phyloP scores from a whole-genome alignment of 2,329 filamentous ascomycete genomes.

The Pseudocercospora fijiensis region DNA sequence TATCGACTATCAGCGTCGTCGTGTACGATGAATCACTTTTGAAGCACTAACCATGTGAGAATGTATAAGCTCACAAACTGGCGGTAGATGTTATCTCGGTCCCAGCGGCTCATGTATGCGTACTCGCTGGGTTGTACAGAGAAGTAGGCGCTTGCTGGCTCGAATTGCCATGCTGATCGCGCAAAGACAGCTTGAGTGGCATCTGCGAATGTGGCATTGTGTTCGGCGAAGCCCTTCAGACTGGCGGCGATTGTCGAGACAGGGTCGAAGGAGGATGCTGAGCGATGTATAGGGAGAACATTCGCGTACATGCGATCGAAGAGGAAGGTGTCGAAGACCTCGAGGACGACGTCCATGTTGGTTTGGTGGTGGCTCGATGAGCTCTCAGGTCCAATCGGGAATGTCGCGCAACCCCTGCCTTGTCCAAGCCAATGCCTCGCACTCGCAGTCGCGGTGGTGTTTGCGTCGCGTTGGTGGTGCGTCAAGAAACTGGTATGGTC shows the following conservation, averaged over 20 bases:
- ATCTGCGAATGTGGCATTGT: constrained; percentile 52
- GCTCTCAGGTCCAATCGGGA: constrained; percentile 11
- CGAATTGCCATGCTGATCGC: constrained; percentile 55
- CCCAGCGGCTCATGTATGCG: constrained; percentile 75
- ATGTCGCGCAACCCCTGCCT: neutral
- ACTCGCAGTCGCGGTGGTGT: neutral
- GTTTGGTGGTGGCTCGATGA: constrained; percentile 34
- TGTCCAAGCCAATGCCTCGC: constrained; percentile 5
- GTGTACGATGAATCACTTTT: neutral
- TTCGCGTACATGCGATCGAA: constrained; percentile 77
- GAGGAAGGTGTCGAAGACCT: constrained; percentile 76
- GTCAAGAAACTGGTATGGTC: neutral
- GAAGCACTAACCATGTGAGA: constrained; percentile 72
- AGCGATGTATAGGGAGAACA: constrained; percentile 59
- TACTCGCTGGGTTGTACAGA: constrained; percentile 68
- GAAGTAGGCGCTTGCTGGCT: constrained; percentile 70
- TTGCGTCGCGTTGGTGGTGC: neutral
- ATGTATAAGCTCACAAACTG: constrained; percentile 75
- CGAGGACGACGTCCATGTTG: constrained; percentile 88
- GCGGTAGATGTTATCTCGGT: constrained; percentile 73
- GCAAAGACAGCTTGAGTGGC: constrained; percentile 16
- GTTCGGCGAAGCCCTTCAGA: constrained; percentile 32
- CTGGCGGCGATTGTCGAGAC: constrained; percentile 52
- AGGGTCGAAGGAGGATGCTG: constrained; percentile 55
- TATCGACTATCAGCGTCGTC: constrained; percentile 42